Conservation (phyloP, 257 asterid genomes). For the Primulina eburnea region DNA sequence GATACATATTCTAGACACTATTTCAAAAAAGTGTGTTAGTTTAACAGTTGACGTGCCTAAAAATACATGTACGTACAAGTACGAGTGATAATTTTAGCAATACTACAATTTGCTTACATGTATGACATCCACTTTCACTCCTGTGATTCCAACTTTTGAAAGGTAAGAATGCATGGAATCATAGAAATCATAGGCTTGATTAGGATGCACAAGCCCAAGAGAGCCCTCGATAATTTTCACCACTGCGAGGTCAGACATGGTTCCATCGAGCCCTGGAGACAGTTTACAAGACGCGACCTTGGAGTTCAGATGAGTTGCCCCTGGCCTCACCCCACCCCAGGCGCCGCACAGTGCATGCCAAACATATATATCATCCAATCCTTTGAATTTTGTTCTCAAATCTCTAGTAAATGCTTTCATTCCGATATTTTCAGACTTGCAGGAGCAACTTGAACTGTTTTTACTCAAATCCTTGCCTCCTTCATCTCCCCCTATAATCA, state of each 20-base stretch:
- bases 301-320: constrained; percentile 50
- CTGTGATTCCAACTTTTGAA: constrained; percentile 58
- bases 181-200: constrained; percentile 55
- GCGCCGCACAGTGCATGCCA: constrained; percentile 82
- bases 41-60: not conserved
- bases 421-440: constrained; percentile 35
- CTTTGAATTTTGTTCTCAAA: constrained; percentile 49
- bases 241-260: constrained; percentile 72
- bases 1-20: constrained; percentile 56
- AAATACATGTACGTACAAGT: not conserved
- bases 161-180: constrained; percentile 71
- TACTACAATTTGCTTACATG: constrained; percentile 38
- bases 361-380: constrained; percentile 67
- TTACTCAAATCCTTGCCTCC: constrained; percentile 19
- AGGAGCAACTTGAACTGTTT: constrained; percentile 32
- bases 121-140: constrained; percentile 73
- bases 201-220: constrained; percentile 68
- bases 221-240: constrained; percentile 68
- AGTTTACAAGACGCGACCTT: constrained; percentile 44
- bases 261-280: constrained; percentile 68
- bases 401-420: constrained; percentile 56
- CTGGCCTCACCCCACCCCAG: constrained; percentile 77
- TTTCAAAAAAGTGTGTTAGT: not conserved
- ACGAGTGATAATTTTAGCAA: no score
- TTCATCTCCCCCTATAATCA: constrained; percentile 38